Percentiles rank a stretch among this genome's conserved stretches.
These are phyloP conservation scores for Trypanosoma congolense DNA, from an alignment of 208 protist genomes.

Conservation along the genomic window DNA sequence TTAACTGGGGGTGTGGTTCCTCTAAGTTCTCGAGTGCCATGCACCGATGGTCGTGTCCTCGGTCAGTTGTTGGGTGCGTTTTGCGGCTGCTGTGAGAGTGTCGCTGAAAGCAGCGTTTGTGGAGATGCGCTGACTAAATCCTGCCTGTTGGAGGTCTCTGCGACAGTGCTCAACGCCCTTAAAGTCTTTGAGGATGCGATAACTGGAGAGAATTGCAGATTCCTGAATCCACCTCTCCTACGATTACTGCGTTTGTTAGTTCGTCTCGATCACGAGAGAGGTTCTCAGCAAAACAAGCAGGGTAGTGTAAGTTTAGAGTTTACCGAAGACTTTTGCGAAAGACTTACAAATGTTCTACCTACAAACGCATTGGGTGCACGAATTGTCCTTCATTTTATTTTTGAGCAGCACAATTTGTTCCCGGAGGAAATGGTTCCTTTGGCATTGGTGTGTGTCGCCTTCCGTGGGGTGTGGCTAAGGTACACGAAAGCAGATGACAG, in stretches of 20 bases:
- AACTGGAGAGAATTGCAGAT: constrained; percentile 25
- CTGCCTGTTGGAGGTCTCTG: constrained; percentile 18
- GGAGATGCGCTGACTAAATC: not conserved
- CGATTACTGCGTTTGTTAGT: constrained; percentile 10
- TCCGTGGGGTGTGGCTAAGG: constrained; percentile 2
- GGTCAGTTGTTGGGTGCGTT: constrained; percentile 39
- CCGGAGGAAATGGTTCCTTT: constrained; percentile 19
- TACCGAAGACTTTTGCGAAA: constrained; percentile 6
- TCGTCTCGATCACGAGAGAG: constrained; percentile 18
- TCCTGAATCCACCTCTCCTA: not conserved
- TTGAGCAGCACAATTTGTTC: constrained; percentile 7
- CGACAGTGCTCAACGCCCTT: constrained; percentile 22
- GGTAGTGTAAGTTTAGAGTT: not conserved
- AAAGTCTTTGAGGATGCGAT: constrained; percentile 23
- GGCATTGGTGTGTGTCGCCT: constrained; percentile 18
- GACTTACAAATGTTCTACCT: constrained; percentile 16
- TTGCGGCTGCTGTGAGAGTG: constrained; percentile 3
- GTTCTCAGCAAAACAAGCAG: not conserved
- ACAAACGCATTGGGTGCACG: constrained; percentile 22
- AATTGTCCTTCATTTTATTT: constrained; percentile 13
- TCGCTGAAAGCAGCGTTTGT: not conserved
- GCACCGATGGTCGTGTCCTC: constrained; percentile 38
- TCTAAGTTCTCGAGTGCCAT: constrained; percentile 58
- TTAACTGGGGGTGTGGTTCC: constrained; percentile 77
- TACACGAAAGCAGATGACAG: constrained; percentile 5